A percentile compares a stretch with the other conserved stretches of the same genome.
These are phyloP conservation scores for Escovopsis sp. DNA, from an alignment of 2,329 filamentous ascomycete species.

Conservation along the genomic window DNA sequence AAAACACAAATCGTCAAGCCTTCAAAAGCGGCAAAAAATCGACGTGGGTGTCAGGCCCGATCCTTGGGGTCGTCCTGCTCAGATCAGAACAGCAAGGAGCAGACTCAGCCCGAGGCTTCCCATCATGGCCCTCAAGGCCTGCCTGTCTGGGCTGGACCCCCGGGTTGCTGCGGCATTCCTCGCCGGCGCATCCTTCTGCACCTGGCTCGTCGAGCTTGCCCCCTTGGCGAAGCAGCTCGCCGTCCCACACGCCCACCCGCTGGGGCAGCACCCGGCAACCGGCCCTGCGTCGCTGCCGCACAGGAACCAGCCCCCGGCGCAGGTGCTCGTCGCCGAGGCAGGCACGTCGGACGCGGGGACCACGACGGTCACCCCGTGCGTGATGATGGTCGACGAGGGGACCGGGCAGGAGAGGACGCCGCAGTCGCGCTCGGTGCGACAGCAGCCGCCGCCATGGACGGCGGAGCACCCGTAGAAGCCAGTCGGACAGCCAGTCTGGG, in stretches of 20 bases:
- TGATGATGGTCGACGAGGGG: constrained; percentile 47
- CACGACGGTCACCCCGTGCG: constrained; percentile 55
- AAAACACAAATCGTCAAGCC: not conserved
- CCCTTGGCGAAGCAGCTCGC: constrained; percentile 51
- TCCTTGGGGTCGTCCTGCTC: not conserved
- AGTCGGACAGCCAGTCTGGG: constrained; percentile 51
- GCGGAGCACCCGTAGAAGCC: constrained; percentile 88
- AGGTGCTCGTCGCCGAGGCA: constrained; percentile 34
- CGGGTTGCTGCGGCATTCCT: constrained; percentile 5
- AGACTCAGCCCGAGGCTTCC: constrained; percentile 1
- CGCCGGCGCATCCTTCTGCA: constrained; percentile 37
- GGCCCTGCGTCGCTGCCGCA: constrained; percentile 40
- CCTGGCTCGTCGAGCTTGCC: constrained; percentile 38
- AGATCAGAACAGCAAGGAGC: constrained; percentile 1
- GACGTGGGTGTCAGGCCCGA: not conserved
- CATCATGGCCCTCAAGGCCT: not conserved
- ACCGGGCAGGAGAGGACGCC: constrained; percentile 64
- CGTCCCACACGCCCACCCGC: constrained; percentile 57
- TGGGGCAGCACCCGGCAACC: constrained; percentile 73
- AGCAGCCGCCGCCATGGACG: constrained; percentile 71
- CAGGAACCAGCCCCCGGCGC: constrained; percentile 71
- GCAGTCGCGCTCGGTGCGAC: constrained; percentile 76
- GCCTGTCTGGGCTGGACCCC: not conserved
- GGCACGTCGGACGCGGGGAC: constrained; percentile 40
- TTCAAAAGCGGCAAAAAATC: not conserved